Base-by-base conservation (phyloP, 352 stramenopile genomes). In the Globisporangium cederbergense region DNA sequence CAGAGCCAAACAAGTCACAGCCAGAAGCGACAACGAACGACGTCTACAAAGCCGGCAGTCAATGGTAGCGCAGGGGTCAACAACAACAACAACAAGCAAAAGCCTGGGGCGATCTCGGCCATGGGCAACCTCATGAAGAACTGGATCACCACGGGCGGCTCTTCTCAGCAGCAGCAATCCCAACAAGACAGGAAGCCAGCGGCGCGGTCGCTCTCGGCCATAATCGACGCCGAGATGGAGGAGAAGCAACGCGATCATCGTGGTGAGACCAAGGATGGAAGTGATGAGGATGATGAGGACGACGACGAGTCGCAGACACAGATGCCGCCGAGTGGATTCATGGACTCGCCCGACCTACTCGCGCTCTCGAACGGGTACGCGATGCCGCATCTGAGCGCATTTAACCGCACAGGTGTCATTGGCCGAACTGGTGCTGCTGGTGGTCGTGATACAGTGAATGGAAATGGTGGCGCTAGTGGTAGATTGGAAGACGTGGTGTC, bases 301-400 rank as follows among this genome's bases (percentile, higher is more conserved):
- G 63, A 79, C 0, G 56, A 71, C 28, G 63, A 75, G 20, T 64
- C 63, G 47, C 63, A 64, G 57, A 68, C 63, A 13, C 56, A 68
- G 58, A 60, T 68, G 63, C 56, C 58, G 40, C 28, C 28, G n/a
- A 47, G n/a, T 10, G 57, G 40, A 3, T 61, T 58, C 28, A 46
- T 56, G n/a, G 63, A 68, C 32, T 68, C 63, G 22, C 63, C 63
- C 1, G 63, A 64, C n/a, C 32, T 68, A 20, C 58, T 68, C 28
- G 38, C 57, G 30, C 45, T 64, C 30, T 46, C 56, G 10, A 51
- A 28, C 10, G 55, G 36, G 4, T 40, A 45, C 22, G 20, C 53
- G n/a, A 40, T 62, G 22, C 13, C 51, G 32, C 30, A 47, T 11
- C 10, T 61, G 28, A 52, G 16, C 16, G 40, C 16, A 20, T 58